Base-by-base conservation (phyloP, 208 protist species). In the Acanthamoeba castellanii region DNA sequence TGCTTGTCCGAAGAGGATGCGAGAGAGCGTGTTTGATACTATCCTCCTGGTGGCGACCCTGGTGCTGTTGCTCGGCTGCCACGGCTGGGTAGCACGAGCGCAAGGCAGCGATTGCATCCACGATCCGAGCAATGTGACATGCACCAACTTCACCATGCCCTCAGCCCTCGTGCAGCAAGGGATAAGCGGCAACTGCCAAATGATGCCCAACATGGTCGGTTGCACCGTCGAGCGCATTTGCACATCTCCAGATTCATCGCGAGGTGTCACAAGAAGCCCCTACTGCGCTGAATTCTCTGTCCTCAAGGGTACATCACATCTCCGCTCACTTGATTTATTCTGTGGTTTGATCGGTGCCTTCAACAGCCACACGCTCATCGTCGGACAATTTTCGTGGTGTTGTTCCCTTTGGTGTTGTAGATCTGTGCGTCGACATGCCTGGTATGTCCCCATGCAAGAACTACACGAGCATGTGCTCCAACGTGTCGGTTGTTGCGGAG, bases 401-500 rank as follows among this genome's bases (percentile, higher is more conserved):
- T 14, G 18, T 72, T 72, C 22, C 14, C 22, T 72, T 9, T 22
- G 66, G 66, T 16, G 11, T 34, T 34, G 32, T n/a, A 81, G 81
- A 88, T 34, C 81, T 88, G 27, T 88, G 81, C 81, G 52, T 64
- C 13, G 95, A 94, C 52, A 96, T 96, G 95, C 84, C 81, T 32
- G 81, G 72, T 45, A 96, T 96, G 95, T 50, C 5, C 11, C 66
- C 59, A 37, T 96, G 95, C n/a, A 72, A 34, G 20, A 93, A 72
- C 30, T 96, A 88, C 34, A 64, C 22, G 9, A 64, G 47, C 81
- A 88, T 88, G 81, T 88, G 81, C 42, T n/a, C 42, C 14, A 42
- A 25, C 42, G 81, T 25, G 9, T 88, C 81, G 7, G 81, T 88
- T 8, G 95, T 96, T 0, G 55, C 20, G 2, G 11, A 92, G 52